These are phyloP conservation scores for Aaosphaeria arxii DNA, from an alignment of 2,329 filamentous ascomycete genomes.

Conservation along the genomic window DNA sequence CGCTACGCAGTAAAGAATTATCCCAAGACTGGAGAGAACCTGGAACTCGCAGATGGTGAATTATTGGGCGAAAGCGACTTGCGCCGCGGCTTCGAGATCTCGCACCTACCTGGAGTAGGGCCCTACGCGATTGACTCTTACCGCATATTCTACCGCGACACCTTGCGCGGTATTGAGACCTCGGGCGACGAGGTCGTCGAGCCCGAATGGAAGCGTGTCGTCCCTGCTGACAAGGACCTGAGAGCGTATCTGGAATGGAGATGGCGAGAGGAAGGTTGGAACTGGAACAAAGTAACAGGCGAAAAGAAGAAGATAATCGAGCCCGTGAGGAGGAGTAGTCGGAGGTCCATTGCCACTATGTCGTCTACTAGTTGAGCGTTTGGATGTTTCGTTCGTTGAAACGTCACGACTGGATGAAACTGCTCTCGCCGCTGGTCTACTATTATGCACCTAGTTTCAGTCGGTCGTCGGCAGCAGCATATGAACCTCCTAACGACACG, in stretches of 20 bases:
- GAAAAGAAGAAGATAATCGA: constrained; percentile 43
- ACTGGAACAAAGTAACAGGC: constrained; percentile 74
- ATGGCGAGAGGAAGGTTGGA: constrained; percentile 84
- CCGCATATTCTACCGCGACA: constrained; percentile 89
- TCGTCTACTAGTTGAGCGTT: too few species aligned
- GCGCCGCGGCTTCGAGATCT: constrained; percentile 72
- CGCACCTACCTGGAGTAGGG: constrained; percentile 71
- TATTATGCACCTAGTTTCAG: too few species aligned
- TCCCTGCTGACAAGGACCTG: constrained; percentile 84
- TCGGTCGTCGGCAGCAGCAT: too few species aligned
- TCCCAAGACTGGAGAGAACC: constrained; percentile 30
- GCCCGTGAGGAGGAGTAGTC: too few species aligned
- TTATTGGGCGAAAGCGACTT: constrained; percentile 29
- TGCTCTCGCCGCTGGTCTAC: too few species aligned
- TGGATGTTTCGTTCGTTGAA: too few species aligned
- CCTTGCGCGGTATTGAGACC: constrained; percentile 58
- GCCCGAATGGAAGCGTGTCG: constrained; percentile 87
- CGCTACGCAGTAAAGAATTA: constrained; percentile 56
- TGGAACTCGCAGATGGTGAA: constrained; percentile 35
- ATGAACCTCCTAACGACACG: too few species aligned
- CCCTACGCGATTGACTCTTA: constrained; percentile 84
- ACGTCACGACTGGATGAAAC: too few species aligned
- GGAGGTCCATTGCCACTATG: too few species aligned
- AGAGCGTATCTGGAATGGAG: constrained; percentile 83
- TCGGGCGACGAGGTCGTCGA: constrained; percentile 51